Evolutionary conservation across 1,284 basidiomycete genomes (phyloP), one percentile per base, ranked within the genome.

Genomic region (Leccinum subfulvum): DNA sequence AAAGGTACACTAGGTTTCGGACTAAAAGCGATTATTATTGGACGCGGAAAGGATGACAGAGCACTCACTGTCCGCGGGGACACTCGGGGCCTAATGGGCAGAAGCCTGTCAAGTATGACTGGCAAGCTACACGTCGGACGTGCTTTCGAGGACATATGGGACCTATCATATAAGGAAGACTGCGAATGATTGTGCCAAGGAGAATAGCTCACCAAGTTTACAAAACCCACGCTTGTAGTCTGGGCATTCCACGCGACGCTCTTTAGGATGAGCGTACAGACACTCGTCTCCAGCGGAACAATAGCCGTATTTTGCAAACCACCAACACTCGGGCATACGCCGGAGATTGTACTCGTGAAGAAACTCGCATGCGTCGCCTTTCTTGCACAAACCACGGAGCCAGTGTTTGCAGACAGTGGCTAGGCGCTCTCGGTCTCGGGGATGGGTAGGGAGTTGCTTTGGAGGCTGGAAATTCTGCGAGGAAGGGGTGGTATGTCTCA

Each of bases 391-490:
- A 30, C 97, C 97, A 65, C 97, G 87, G 37, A 99, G 87, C 94
- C 97, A 99, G 79, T 99, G 97, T 81, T 99, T 99, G 81, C 97
- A 99, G n/a, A 99, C 94, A 0, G 94, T 97, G 21, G 91, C 87
- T 56, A 95, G 82, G 64, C 94, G 88, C 73, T 95, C 93, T 64
- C 94, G 82, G 72, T 95, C 94, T 57, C 89, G 84, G 28, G 90
- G 91, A 71, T 94, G 91, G 0, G 85, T 86, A 2, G 93, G 92
- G 3, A 90, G 78, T 64, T 90, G 88, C 64, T 92, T 90, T 2
- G 91, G 87, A 0, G 92, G 91, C 72, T 92, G 89, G 70, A 97
- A 98, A 76, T 98, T 98, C 65, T 85, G 83, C 1, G 86, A 77
- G 16, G 94, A 92, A 1, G 96, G 95, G 0, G 84, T 81, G 1